Base-by-base conservation (phyloP, 2,329 filamentous ascomycete species). In the Colletotrichum sp. region DNA sequence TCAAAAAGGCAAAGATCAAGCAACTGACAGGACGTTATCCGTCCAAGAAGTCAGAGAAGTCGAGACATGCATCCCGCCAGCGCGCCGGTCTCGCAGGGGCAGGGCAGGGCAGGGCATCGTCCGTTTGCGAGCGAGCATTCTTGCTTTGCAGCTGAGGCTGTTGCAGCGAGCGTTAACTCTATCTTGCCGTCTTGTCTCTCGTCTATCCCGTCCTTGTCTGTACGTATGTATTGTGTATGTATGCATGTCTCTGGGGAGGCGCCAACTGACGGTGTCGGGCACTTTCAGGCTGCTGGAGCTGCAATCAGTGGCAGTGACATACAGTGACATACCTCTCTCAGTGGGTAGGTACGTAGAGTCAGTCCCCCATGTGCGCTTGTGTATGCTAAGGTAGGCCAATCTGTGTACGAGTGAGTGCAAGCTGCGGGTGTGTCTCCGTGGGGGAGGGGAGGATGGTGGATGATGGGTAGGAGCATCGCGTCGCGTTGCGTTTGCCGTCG, bases 381-480 rank as follows among this genome's bases (percentile, higher is more conserved):
- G 36, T 10, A 39, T 24, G 8, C n/a, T n/a, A 48, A 48, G 39
- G 39, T n/a, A n/a, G 39, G 39, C 39, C 18, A 48, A n/a, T 48
- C 39, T 48, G 39, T 48, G 39, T 48, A 48, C 39, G 39, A 48
- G 39, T 48, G 39, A 48, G 39, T 48, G 39, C 39, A 48, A 48
- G 28, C 28, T 61, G 24, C 26, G 16, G 57, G 18, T 39, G 34
- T 15, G 60, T 39, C 30, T 34, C n/a, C 60, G n/a, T 64, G 30
- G 28, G 26, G 10, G 57, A 26, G 28, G 68, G 72, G 60, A 43
- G 43, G 67, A 32, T 68, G 43, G 63, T 39, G 63, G 69, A 67
- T 24, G 73, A 67, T 24, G 73, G 73, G 63, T 72, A 43, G 55
- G 52, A 63, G 63, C 69, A 63, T 59, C 73, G 71, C 70, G 55